Base-by-base conservation (phyloP, 306 rosid species). In the Ziziphus jujuba region DNA sequence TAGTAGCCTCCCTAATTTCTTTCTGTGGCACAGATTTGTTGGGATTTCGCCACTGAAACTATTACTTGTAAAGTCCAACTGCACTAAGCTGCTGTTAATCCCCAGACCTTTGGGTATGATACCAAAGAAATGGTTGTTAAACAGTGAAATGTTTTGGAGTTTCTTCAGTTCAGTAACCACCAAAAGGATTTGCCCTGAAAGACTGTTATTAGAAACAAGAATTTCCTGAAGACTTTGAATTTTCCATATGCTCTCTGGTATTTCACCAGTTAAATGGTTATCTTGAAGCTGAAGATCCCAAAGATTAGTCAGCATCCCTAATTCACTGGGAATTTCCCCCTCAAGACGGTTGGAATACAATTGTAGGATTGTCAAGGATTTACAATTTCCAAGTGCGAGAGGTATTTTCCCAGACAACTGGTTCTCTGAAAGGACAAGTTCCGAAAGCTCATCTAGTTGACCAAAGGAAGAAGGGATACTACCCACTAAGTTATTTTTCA, bases 211-310 rank as follows among this genome's bases (percentile, higher is more conserved):
- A 60, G 87, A 87, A 63, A 92, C 76, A 63, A 67, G 75, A 72
- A 92, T 56, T 49, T 81, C 24, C 75, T 84, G 43, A 38, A 92
- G 96, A 55, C 79, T 66, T 48, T 62, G 87, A 74, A 87, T 90
- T 89, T 87, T 92, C 98, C 98, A 13, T n/a, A 92, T 65, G 58
- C 88, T 77, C 3, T 70, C 72, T 5, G 98, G 98, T 78, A 92
- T 87, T 76, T 87, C 86, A 38, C 98, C 98, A 0, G 56, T 78
- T 66, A 92, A 71, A 25, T 19, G 73, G 74, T 92, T 92, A n/a
- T 73, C 47, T 54, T 81, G 87, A 74, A 90, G 64, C 34, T 77
- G 70, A 65, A 92, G 87, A 33, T 80, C 83, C 50, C 51, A 17
- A 23, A 92, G 68, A 59, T 77, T 16, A 59, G 76, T 71, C 66